Evolutionary conservation across 345 rosid genomes (phyloP).

Genomic region (Arabis alpina): DNA sequence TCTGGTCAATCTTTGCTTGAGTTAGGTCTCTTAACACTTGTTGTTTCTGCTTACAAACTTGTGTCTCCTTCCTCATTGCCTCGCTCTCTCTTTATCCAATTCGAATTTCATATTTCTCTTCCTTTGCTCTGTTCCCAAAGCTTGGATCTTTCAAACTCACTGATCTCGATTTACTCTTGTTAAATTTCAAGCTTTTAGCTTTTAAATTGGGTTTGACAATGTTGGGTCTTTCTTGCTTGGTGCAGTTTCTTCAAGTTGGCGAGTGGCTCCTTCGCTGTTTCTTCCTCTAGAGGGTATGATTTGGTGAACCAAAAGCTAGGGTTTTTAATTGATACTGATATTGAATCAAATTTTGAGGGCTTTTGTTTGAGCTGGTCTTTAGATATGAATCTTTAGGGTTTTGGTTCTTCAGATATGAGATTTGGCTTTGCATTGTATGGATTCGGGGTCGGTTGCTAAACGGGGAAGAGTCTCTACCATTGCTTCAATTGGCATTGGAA

Average conservation of each 20-base stretch:
- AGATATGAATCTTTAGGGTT: slow-evolving; percentile 78
- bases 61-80: slow-evolving; percentile 51
- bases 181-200: slow-evolving; percentile 48
- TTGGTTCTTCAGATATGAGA: slow-evolving; percentile 56
- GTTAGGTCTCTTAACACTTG: slow-evolving; percentile 38
- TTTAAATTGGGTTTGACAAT: slow-evolving; percentile 45
- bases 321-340: slow-evolving; percentile 48
- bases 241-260: slow-evolving; percentile 54
- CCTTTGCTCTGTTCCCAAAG: slow-evolving; percentile 49
- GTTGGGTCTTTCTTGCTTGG: slow-evolving; percentile 43
- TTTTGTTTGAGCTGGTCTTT: slow-evolving; percentile 42
- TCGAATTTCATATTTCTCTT: slow-evolving; percentile 23
- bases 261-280: slow-evolving; percentile 31
- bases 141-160: slow-evolving; percentile 48
- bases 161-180: slow-evolving; percentile 59
- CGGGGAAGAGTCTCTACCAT: slow-evolving; percentile 5
- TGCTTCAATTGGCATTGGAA: neutral
- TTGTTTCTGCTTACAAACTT: slow-evolving; percentile 47
- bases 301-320: slow-evolving; percentile 59
- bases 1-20: slow-evolving; percentile 48
- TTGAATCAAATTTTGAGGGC: slow-evolving; percentile 38
- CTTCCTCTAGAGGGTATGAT: slow-evolving; percentile 33
- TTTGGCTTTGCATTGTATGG: slow-evolving; percentile 70
- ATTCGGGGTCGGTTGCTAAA: slow-evolving; percentile 5
- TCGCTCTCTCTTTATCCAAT: slow-evolving; percentile 19